These are phyloP conservation scores for Metschnikowia amazonensis DNA, from an alignment of 805 yeast species.

Conservation along the genomic window DNA sequence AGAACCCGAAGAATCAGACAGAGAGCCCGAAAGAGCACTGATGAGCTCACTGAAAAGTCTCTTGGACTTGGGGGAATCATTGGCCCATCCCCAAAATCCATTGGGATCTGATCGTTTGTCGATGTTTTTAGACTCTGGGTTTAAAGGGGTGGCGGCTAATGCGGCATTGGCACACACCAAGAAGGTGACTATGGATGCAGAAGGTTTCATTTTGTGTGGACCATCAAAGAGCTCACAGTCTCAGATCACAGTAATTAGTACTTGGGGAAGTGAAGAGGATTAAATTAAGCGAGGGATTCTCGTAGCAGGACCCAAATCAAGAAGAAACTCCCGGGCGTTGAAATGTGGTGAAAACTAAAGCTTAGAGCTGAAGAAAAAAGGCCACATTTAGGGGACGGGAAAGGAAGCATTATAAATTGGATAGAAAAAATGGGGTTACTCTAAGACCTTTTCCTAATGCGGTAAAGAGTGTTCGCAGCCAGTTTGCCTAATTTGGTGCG, in stretches of 20 bases:
- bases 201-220: conserved; percentile 5
- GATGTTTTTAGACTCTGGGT: neutral
- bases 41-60: conserved; percentile 5
- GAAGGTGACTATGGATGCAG: conserved; percentile 7
- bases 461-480: conserved; percentile 20
- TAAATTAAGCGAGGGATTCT: conserved; percentile 4
- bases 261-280: conserved; percentile 1
- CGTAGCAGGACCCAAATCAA: conserved; percentile 1
- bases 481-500: conserved; percentile 11
- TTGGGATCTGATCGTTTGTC: neutral
- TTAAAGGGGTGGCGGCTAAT: neutral
- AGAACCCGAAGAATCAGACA: neutral
- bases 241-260: neutral
- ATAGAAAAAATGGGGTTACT: neutral
- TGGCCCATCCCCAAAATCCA: neutral
- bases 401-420: conserved; percentile 9
- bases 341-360: neutral
- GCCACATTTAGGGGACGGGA: neutral
- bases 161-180: conserved; percentile 6
- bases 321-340: neutral
- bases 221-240: conserved; percentile 2
- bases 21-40: conserved; percentile 1
- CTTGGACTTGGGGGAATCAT: conserved; percentile 1
- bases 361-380: neutral
- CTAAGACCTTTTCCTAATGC: conserved; percentile 11